Conservation (phyloP, 2,329 filamentous ascomycete genomes). For the Cordyceps cateniannulata region DNA sequence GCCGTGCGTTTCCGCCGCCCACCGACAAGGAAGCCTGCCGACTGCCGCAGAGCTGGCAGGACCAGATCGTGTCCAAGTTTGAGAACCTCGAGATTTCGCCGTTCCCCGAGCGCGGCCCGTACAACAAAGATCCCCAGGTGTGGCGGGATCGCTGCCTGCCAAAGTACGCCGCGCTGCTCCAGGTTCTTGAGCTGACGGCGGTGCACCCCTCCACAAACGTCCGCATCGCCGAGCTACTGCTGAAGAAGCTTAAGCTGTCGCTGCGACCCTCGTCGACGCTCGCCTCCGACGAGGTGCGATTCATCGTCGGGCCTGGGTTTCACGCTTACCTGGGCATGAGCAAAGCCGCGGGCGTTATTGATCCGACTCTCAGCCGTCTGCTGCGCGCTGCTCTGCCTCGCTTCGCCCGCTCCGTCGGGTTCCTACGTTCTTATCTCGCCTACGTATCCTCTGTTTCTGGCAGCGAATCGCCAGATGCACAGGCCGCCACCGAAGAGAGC, state of each 20-base stretch:
- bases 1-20: slow-evolving; percentile 46
- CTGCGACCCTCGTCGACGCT: slow-evolving; percentile 54
- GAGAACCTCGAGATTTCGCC: slow-evolving; percentile 56
- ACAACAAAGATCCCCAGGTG: slow-evolving; percentile 54
- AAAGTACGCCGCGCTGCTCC: slow-evolving; percentile 61
- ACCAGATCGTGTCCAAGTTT: slow-evolving; percentile 65
- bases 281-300: slow-evolving; percentile 58
- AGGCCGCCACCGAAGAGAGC: slow-evolving; percentile 10
- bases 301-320: slow-evolving; percentile 71
- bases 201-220: slow-evolving; percentile 62
- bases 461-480: slow-evolving; percentile 4
- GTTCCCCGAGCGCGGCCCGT: slow-evolving; percentile 57
- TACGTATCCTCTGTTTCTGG: slow-evolving; percentile 40
- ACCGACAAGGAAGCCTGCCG: slow-evolving; percentile 47
- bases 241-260: slow-evolving; percentile 59
- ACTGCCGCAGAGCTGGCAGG: slow-evolving; percentile 64
- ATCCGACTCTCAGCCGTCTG: slow-evolving; percentile 56
- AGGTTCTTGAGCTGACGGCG: slow-evolving; percentile 53
- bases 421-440: slow-evolving; percentile 53
- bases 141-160: slow-evolving; percentile 59
- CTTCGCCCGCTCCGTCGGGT: slow-evolving; percentile 60
- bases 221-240: slow-evolving; percentile 58
- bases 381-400: slow-evolving; percentile 59
- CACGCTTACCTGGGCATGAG: slow-evolving; percentile 64
- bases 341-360: slow-evolving; percentile 49